phyloP scores from a whole-genome alignment of 2,329 filamentous ascomycete genomes.

The Sodiomyces alkalinus region DNA sequence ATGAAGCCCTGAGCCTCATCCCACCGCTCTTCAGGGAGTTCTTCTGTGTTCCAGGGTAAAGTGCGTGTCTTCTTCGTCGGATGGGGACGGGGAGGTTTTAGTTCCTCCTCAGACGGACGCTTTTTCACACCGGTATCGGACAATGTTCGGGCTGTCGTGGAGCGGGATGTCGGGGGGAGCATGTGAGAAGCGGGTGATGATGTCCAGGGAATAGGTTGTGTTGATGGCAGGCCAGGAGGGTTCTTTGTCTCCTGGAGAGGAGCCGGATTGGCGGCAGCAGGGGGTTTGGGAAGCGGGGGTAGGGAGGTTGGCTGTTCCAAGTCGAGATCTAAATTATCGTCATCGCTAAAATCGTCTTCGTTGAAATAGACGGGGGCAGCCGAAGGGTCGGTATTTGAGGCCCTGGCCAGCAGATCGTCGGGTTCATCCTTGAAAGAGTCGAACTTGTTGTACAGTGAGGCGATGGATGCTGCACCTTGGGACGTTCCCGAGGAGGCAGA shows the following conservation, averaged over 20 bases:
- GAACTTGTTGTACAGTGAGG: slow-evolving; percentile 26
- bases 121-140: slow-evolving; percentile 19
- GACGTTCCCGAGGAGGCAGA: no score
- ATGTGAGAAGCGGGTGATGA: slow-evolving; percentile 42
- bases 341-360: slow-evolving; percentile 78
- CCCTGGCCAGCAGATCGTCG: slow-evolving; percentile 5
- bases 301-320: slow-evolving; percentile 44
- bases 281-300: slow-evolving; percentile 13
- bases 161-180: slow-evolving; percentile 17
- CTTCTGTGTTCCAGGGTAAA: slow-evolving; percentile 37
- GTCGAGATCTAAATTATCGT: slow-evolving; percentile 59
- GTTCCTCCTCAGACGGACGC: slow-evolving; percentile 22
- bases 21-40: slow-evolving; percentile 17
- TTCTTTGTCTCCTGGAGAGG: slow-evolving; percentile 8
- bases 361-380: slow-evolving; percentile 40
- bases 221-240: slow-evolving; percentile 6
- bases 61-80: slow-evolving; percentile 43
- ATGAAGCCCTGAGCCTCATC: slow-evolving; percentile 10
- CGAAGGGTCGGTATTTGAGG: slow-evolving; percentile 12
- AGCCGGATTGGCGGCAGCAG: slow-evolving; percentile 13
- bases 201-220: slow-evolving; percentile 52
- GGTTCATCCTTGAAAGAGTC: slow-evolving; percentile 32
- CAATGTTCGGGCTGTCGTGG: slow-evolving; percentile 7
- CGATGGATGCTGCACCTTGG: slow-evolving; percentile 16
- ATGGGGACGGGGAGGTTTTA: slow-evolving; percentile 11